Evolutionary conservation across 1,284 basidiomycete species (phyloP).

Genomic region (Anthracocystis panici-leucophaei): DNA sequence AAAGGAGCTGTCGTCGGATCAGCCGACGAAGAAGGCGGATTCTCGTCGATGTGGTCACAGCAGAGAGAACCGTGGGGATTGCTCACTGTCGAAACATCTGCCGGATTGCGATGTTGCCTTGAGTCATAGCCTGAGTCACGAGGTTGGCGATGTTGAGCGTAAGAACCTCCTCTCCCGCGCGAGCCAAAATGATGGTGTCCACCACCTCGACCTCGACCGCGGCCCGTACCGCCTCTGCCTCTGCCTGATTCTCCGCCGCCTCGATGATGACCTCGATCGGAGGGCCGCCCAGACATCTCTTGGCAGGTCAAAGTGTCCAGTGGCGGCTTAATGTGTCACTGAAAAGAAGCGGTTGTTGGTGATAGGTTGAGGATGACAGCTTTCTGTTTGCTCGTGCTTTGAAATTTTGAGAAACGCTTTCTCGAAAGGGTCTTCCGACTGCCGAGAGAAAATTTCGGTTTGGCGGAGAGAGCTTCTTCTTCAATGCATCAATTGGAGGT

Average conservation of each 20-base stretch:
- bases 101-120: constrained; percentile 10
- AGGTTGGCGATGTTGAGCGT: constrained; percentile 33
- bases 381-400: background rate
- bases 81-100: background rate
- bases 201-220: constrained; percentile 20
- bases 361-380: background rate
- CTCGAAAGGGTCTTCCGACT: constrained; percentile 35
- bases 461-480: too few relatives aligned
- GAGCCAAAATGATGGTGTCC: constrained; percentile 4
- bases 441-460: constrained; percentile 12
- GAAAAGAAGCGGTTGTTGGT: background rate
- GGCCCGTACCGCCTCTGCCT: constrained; percentile 12
- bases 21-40: constrained; percentile 27
- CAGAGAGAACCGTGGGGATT: constrained; percentile 22
- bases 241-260: constrained; percentile 17
- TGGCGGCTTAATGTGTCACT: too few relatives aligned
- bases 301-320: background rate
- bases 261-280: constrained; percentile 1
- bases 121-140: constrained; percentile 39
- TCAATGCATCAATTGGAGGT: constrained; percentile 6
- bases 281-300: constrained; percentile 18
- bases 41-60: constrained; percentile 44
- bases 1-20: constrained; percentile 15
- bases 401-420: constrained; percentile 3
- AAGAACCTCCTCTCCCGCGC: constrained; percentile 23